phyloP scores from a whole-genome alignment of 805 yeast genomes.

The Cyberlindnera euphorbiae region DNA sequence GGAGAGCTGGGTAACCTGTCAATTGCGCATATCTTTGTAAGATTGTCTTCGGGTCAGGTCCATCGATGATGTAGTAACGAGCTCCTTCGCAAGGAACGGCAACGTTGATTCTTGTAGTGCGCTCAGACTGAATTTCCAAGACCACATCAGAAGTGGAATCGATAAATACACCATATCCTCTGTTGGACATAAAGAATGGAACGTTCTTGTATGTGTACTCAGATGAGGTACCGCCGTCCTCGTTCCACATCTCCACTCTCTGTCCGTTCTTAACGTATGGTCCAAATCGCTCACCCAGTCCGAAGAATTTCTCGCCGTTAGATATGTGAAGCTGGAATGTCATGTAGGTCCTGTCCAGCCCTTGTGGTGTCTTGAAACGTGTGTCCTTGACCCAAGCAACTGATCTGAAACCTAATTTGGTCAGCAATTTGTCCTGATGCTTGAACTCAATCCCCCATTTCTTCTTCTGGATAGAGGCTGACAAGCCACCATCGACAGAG shows the following conservation, averaged over 20 bases:
- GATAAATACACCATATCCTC: slow-evolving; percentile 23
- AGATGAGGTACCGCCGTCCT: slow-evolving; percentile 23
- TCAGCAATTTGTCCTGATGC: slow-evolving; percentile 13
- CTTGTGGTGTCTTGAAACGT: slow-evolving; percentile 9
- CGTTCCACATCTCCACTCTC: slow-evolving; percentile 23
- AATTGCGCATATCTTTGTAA: slow-evolving; percentile 19
- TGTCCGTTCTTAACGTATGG: slow-evolving; percentile 23
- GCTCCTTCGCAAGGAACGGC: slow-evolving; percentile 20
- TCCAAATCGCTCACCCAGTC: slow-evolving; percentile 24
- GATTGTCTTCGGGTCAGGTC: slow-evolving; percentile 23
- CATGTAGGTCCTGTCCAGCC: slow-evolving; percentile 12
- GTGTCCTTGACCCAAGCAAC: slow-evolving; percentile 21
- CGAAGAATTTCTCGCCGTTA: slow-evolving; percentile 23
- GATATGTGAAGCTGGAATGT: slow-evolving; percentile 19
- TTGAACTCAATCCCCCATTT: slow-evolving; percentile 19
- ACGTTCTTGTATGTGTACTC: slow-evolving; percentile 22
- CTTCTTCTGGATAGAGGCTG: slow-evolving; percentile 14
- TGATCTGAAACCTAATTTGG: slow-evolving; percentile 22
- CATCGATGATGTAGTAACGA: slow-evolving; percentile 20
- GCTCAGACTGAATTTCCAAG: slow-evolving; percentile 20
- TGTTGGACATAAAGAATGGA: slow-evolving; percentile 20
- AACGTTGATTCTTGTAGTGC: slow-evolving; percentile 21
- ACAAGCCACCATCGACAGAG: slow-evolving; percentile 10
- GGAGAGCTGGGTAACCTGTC: slow-evolving; percentile 21
- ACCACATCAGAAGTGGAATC: slow-evolving; percentile 19